A percentile compares a stretch with the other conserved stretches of the same genome.
Conservation (phyloP, 208 protist species). For the Acanthamoeba divionensis region DNA sequence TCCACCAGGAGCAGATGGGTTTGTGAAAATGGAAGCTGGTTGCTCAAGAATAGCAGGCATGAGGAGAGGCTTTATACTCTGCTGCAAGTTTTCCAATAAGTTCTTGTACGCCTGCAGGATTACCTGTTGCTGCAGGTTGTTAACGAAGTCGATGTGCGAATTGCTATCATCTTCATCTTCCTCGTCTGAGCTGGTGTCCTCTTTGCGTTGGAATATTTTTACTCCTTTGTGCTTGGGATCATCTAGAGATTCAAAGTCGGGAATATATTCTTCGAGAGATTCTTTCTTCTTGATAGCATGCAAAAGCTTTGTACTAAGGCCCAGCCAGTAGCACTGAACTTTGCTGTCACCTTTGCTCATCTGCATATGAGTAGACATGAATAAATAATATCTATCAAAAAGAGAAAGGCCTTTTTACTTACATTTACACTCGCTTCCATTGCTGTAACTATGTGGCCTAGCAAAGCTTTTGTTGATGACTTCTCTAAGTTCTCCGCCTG, state of each 20-base stretch:
- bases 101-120: background rate
- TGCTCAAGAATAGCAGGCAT: background rate
- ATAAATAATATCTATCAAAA: too few species aligned
- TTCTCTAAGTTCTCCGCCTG: too few species aligned
- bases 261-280: background rate
- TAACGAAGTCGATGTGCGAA: background rate
- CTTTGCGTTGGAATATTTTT: background rate
- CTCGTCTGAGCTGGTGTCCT: background rate
- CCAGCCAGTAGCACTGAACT: background rate
- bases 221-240: background rate
- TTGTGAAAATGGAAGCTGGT: background rate
- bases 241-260: background rate
- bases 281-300: background rate
- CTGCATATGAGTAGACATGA: background rate
- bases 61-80: background rate
- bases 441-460: too few species aligned
- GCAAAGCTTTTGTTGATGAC: too few species aligned
- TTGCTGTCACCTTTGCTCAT: background rate
- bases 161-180: constrained; percentile 2
- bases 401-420: too few species aligned
- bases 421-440: too few species aligned
- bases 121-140: background rate
- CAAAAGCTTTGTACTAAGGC: background rate
- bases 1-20: background rate
- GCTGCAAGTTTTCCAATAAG: background rate